Evolutionary conservation across 73 alveolate genomes (phyloP), one percentile per base, ranked within the genome.

Genomic region (Breviolum minutum): DNA sequence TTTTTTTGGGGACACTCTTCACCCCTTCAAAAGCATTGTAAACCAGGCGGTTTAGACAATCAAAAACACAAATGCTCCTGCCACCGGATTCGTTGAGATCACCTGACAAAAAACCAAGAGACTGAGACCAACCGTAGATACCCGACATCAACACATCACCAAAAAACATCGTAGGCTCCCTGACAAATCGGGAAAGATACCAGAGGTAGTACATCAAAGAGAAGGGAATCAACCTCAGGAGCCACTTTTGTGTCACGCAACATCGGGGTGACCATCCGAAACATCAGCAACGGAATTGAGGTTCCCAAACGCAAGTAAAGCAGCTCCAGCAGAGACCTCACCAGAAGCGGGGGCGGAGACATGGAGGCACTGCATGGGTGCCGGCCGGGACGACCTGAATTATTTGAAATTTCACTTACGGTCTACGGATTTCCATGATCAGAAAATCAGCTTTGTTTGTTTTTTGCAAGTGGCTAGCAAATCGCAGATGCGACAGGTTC

Each of bases 1-100:
- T 0, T 40, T 40, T 40, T 40, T 40, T 40, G 0, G 3, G 54
- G 54, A 40, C 54, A 40, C 87, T 22, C 63, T 12, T 27, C 87
- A 11, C 81, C 26, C 81, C 29, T 40, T 40, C 54, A 40, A 40
- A 2, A 40, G 54, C 81, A 71, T 71, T 12, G 81, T 30, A 71
- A 79, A 32, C 16, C 62, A 24, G 10, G 87, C 63, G 29, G 87
- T 71, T 74, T 3, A 0, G 17, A n/a, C 97, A 14, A 92, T 92
- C 88, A 92, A 80, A 26, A 92, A 92, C 54, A 92, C 89, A 20
- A 92, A 14, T 32, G 97, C 97, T 64, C 97, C 97, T 20, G 97
- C 89, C 70, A 92, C 48, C 22, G 97, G 97, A 61, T 92, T 92
- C 27, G 90, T 74, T 11, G 97, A 92, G 79, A 92, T 92, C 40